Evolutionary conservation across 768 basidiomycete genomes (phyloP), one percentile per base, ranked within the genome.

Genomic region (Trametes sanguinea): DNA sequence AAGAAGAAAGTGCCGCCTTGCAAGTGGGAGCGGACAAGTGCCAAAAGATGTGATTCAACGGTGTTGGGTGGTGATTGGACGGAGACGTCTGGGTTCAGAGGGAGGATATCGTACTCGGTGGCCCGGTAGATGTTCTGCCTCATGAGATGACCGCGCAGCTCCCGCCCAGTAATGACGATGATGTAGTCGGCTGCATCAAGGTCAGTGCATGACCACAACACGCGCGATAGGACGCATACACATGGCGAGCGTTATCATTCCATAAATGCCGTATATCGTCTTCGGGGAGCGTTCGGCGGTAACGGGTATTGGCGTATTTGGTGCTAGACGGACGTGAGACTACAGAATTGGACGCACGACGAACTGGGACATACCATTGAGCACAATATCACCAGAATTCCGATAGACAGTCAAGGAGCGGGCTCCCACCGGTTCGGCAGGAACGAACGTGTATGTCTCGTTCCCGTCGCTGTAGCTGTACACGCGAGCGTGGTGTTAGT

Each of bases 81-180:
- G 30, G 88, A 84, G 46, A 92, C 77, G 57, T 85, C 81, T 22
- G 87, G 85, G 61, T 89, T 86, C 50, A 98, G 77, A 4, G 97
- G 95, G 47, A 97, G 87, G 54, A 98, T 87, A 60, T 94, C 89
- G 74, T 93, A 98, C 70, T 94, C 91, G 22, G 90, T 89, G 11
- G 94, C 94, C 51, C 87, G 86, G 77, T 92, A 98, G 68, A 99
- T 80, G 63, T 95, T 88, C 64, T 96, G 86, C 3, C 89, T 85
- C 78, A 94, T 85, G 61, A 98, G 79, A 60, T 88, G 83, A 13
- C 89, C 90, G 65, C 84, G 85, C 37, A 87, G 84, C 66, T 88
- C 87, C 48, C 95, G 86, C 30, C 87, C 88, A 45, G 94, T 97
- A 64, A 98, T 81, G 43, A 97, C 80, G 65, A 99, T 84, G 51